These are phyloP conservation scores for Silene latifolia DNA, from an alignment of 148 eudicot species.

Conservation along the genomic window DNA sequence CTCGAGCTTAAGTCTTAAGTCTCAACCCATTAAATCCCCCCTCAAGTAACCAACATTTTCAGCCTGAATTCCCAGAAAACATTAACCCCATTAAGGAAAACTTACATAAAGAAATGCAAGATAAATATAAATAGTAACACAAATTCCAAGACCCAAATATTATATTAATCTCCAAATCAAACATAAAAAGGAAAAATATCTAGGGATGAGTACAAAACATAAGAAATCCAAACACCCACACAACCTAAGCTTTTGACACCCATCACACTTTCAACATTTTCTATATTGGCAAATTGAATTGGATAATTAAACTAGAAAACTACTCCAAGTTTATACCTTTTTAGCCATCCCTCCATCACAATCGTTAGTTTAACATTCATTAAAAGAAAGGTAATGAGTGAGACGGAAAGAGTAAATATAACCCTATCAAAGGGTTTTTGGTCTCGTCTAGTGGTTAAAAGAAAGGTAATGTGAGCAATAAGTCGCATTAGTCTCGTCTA, in stretches of 20 bases:
- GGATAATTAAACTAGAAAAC: too few relatives aligned
- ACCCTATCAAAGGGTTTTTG: too few relatives aligned
- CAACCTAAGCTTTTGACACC: conserved; percentile 30
- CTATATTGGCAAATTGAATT: background rate
- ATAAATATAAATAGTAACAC: conserved; percentile 28
- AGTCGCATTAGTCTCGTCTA: too few relatives aligned
- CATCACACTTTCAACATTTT: conserved; percentile 17
- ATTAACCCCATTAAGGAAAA: conserved; percentile 23
- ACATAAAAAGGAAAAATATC: conserved; percentile 12
- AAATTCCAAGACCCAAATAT: conserved; percentile 49
- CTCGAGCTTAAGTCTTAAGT: conserved; percentile 20
- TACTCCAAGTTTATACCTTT: conserved; percentile 9
- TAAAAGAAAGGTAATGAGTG: too few relatives aligned
- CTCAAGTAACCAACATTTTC: conserved; percentile 37
- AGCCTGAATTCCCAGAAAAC: conserved; percentile 38
- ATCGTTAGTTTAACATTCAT: too few relatives aligned
- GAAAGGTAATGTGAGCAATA: too few relatives aligned
- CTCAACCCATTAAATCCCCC: conserved; percentile 70
- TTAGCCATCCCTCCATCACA: background rate
- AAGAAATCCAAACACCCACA: conserved; percentile 54
- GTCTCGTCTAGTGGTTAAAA: too few relatives aligned
- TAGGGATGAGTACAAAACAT: conserved; percentile 37
- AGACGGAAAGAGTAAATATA: too few relatives aligned
- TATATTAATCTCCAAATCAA: conserved; percentile 25
- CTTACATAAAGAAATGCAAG: conserved; percentile 12